Conservation (phyloP, 1,284 basidiomycete species). For the Entoloma clypeatum region DNA sequence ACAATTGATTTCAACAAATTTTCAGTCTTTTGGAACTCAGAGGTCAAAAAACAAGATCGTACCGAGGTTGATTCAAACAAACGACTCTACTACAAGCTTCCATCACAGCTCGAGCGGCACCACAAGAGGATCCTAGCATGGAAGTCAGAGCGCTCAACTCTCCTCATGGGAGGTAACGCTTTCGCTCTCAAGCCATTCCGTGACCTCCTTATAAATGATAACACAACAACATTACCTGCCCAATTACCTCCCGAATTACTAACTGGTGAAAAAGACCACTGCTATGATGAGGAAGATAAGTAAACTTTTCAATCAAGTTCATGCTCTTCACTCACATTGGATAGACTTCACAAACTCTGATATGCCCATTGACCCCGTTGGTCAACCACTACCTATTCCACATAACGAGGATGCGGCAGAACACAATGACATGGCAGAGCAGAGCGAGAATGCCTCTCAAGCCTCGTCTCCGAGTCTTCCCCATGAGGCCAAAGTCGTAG, state of each 20-base stretch:
- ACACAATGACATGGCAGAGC: slow-evolving; percentile 1
- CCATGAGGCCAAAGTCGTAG: neutral
- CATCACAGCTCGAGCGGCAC: slow-evolving; percentile 1
- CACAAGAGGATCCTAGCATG: slow-evolving; percentile 3
- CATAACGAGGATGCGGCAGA: slow-evolving; percentile 4
- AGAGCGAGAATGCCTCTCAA: neutral
- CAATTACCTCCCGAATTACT: slow-evolving; percentile 1
- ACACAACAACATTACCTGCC: slow-evolving; percentile 4
- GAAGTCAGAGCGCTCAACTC: slow-evolving; percentile 3
- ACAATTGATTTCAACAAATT: slow-evolving; percentile 1
- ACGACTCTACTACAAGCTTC: slow-evolving; percentile 3
- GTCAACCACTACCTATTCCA: slow-evolving; percentile 2
- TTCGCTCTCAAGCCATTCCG: slow-evolving; percentile 1
- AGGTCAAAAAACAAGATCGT: neutral
- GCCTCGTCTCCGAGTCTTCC: slow-evolving; percentile 3
- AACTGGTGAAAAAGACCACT: slow-evolving; percentile 4
- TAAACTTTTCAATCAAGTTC: slow-evolving; percentile 2
- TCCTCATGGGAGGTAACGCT: slow-evolving; percentile 1
- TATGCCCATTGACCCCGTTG: neutral
- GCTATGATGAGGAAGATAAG: slow-evolving; percentile 2
- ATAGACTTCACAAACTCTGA: slow-evolving; percentile 4
- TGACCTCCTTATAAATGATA: slow-evolving; percentile 4
- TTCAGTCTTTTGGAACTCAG: slow-evolving; percentile 1
- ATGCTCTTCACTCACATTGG: neutral
- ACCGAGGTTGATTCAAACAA: slow-evolving; percentile 1